A percentile compares a stretch with the other conserved stretches of the same genome.
Conservation (phyloP, 2,329 filamentous ascomycete species). For the Aspergillus nomiae region DNA sequence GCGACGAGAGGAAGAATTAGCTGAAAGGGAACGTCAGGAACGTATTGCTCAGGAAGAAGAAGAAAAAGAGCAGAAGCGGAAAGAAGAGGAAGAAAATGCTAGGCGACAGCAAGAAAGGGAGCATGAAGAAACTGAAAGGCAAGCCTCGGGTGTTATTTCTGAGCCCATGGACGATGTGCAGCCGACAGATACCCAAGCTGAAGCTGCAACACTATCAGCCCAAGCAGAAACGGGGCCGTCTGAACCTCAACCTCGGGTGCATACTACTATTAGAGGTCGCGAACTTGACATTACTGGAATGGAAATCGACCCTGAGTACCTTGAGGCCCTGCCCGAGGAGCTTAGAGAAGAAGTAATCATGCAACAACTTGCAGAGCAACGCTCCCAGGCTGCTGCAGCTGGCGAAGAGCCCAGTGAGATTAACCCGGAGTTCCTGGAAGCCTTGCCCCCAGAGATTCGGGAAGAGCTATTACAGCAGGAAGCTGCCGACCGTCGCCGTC, state of each 20-base stretch:
- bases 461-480: constrained; percentile 90
- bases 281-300: constrained; percentile 92
- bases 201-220: constrained; percentile 34
- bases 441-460: constrained; percentile 85
- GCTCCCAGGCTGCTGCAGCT: constrained; percentile 71
- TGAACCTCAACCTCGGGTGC: constrained; percentile 63
- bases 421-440: constrained; percentile 90
- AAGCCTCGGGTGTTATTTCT: constrained; percentile 45
- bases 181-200: constrained; percentile 43
- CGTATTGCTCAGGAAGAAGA: constrained; percentile 68
- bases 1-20: constrained; percentile 62
- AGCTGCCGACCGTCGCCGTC: constrained; percentile 80
- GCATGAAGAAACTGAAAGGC: constrained; percentile 60
- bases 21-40: constrained; percentile 63
- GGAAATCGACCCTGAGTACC: constrained; percentile 90
- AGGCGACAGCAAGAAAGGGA: constrained; percentile 62
- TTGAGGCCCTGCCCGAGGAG: constrained; percentile 96
- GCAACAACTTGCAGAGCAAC: constrained; percentile 79
- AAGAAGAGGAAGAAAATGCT: constrained; percentile 70
- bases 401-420: constrained; percentile 68
- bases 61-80: constrained; percentile 69
- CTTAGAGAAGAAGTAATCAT: constrained; percentile 95
- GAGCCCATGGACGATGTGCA: constrained; percentile 80
- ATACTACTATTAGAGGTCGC: constrained; percentile 81
- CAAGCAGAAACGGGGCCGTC: constrained; percentile 50